Base-by-base conservation (phyloP, 306 rosid genomes). In the Ammopiptanthus mongolicus region DNA sequence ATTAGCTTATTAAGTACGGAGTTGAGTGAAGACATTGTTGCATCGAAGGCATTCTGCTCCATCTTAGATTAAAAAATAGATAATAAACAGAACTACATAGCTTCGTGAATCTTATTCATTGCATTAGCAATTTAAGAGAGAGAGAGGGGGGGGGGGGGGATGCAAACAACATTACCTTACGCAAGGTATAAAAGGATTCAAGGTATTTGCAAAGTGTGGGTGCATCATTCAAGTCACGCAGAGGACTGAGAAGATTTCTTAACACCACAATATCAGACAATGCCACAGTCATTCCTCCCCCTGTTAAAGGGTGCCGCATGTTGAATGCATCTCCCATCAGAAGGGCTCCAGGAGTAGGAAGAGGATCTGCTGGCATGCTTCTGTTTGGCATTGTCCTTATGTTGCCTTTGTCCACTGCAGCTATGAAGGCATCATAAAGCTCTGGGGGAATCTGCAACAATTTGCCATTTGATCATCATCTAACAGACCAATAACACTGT, bases 221-320 rank as follows among this genome's bases (percentile, higher is more conserved):
- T 52, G 97, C 87, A 81, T 92, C 97, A 73, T 87, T 82, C 55
- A 95, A 89, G 71, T 92, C 91, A 56, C 33, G 59, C 85, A 92
- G 73, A 50, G 97, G 97, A 82, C 8, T 90, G 75, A 95, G 97
- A 69, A 95, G 99, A 85, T 92, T 86, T 73, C 97, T 85, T 48
- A 95, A 83, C 52, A 95, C 99, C 71, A 90, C 99, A 65, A 92
- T 87, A 78, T 95, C 99, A 51, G 99, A 92, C 78, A 95, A 69
- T 47, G 99, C 99, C 22, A 95, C 99, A 1, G 99, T 92, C 99
- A 95, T 95, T 67, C 99, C 97, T 1, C 99, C 99, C 34, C 99
- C 99, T 11, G 99, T 95, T 7, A 95, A 87, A 44, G 99, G 99
- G 71, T 92, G 99, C 44, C 99, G 97, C 99, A 95, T 95, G 82